phyloP scores from a whole-genome alignment of 1,139 yeast genomes.

The Geotrichum candidum region DNA sequence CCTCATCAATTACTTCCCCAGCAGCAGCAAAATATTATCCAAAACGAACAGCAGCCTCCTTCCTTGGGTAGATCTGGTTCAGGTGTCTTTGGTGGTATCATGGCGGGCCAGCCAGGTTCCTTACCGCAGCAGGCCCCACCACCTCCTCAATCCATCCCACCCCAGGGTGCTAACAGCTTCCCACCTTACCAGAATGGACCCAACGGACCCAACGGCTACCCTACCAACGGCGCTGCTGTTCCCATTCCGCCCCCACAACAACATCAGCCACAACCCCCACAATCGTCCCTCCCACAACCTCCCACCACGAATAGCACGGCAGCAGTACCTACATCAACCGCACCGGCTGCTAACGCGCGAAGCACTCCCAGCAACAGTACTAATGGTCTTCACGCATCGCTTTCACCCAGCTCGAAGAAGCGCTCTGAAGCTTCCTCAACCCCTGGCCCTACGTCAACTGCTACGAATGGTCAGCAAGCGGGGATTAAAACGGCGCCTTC shows the following conservation, averaged over 20 bases:
- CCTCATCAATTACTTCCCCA: slow-evolving; percentile 25
- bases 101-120: slow-evolving; percentile 31
- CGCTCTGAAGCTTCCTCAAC: slow-evolving; percentile 20
- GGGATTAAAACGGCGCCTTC: slow-evolving; percentile 1
- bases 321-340: slow-evolving; percentile 16
- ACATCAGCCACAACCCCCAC: slow-evolving; percentile 18
- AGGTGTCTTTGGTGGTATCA: slow-evolving; percentile 33
- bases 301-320: neutral
- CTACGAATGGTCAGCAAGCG: slow-evolving; percentile 10
- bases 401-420: slow-evolving; percentile 21
- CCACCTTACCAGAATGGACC: slow-evolving; percentile 13
- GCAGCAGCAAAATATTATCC: slow-evolving; percentile 12
- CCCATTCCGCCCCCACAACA: slow-evolving; percentile 12
- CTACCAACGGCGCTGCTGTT: slow-evolving; percentile 21
- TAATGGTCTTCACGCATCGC: slow-evolving; percentile 20
- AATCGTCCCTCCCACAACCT: slow-evolving; percentile 17
- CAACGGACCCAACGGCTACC: slow-evolving; percentile 16
- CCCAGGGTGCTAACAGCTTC: slow-evolving; percentile 13
- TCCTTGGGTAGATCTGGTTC: slow-evolving; percentile 31
- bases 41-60: slow-evolving; percentile 26
- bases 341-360: slow-evolving; percentile 11
- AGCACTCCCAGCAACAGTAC: slow-evolving; percentile 7
- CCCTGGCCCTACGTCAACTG: slow-evolving; percentile 18
- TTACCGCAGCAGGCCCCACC: slow-evolving; percentile 18
- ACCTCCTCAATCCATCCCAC: slow-evolving; percentile 19